Conservation (phyloP, 2,329 filamentous ascomycete genomes). For the Rasamsonia emersonii region DNA sequence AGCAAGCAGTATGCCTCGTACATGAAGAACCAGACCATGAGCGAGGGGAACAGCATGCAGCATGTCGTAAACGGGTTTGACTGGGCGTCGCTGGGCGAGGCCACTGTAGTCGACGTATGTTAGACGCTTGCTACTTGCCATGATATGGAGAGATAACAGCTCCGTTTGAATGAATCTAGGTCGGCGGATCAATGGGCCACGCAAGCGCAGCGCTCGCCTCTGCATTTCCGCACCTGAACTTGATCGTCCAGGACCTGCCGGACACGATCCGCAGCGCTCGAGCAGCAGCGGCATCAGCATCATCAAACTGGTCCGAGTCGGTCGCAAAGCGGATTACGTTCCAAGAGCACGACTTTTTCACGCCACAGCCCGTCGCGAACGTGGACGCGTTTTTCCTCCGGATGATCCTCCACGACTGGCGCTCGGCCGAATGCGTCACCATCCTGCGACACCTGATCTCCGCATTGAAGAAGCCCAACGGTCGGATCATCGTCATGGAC, state of each 20-base stretch:
- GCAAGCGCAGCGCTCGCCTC: constrained; percentile 48
- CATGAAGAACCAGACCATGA: constrained; percentile 48
- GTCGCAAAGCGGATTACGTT: constrained; percentile 13
- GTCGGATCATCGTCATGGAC: constrained; percentile 24
- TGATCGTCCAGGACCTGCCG: constrained; percentile 45
- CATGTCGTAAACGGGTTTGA: constrained; percentile 36
- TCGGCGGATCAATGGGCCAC: constrained; percentile 51
- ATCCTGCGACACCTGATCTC: constrained; percentile 26
- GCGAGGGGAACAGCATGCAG: constrained; percentile 48
- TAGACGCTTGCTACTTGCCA: background rate
- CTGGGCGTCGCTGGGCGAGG: constrained; percentile 27
- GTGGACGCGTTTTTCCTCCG: constrained; percentile 25
- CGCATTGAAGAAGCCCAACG: constrained; percentile 16
- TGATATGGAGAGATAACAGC: background rate
- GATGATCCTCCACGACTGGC: constrained; percentile 33
- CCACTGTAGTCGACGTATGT: constrained; percentile 44
- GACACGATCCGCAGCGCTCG: constrained; percentile 18
- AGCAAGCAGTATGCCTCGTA: constrained; percentile 46
- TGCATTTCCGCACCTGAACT: constrained; percentile 43
- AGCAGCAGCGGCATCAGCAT: background rate
- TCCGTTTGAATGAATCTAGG: constrained; percentile 7
- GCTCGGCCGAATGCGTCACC: constrained; percentile 22
- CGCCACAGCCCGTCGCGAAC: constrained; percentile 17
- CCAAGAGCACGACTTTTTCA: constrained; percentile 25
- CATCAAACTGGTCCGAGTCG: background rate